Base-by-base conservation (phyloP, 495 filamentous ascomycete species). In the Hypoxylon intermedium region DNA sequence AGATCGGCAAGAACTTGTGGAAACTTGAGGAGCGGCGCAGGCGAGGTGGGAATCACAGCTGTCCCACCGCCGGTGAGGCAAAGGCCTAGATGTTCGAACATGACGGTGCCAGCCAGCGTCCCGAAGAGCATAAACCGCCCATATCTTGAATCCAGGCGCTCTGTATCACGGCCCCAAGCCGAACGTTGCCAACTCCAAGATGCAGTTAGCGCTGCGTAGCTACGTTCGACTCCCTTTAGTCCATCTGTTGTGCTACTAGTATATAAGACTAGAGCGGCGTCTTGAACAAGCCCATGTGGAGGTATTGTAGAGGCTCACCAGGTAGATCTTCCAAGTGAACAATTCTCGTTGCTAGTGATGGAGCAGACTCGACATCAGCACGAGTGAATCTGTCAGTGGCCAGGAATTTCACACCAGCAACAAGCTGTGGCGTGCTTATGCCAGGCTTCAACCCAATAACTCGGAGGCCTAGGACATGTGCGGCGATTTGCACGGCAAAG, bases 211-310 rank as follows among this genome's bases (percentile, higher is more conserved):
- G 50, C 38, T 18, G 9, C 30, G 31, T 55, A 55, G 1, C 40
- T 46, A 11, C 15, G 46, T 45, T 55, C 52, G 3, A 55, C 52
- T 7, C 52, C 52, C 21, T 55, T 55, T 26, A 41, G 52, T 4
- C 28, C 52, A n/a, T 41, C 52, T 3, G 41, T 55, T n/a, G 52
- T 55, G 9, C 52, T 41, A 12, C 52, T 55, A 9, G 52, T 55
- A 46, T 45, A 55, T n/a, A 55, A n/a, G n/a, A 55, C 41, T 6
- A 55, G 19, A 37, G 52, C 52, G 11, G 36, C 15, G n/a, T 55
- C 52, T n/a, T 46, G 24, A 3, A n/a, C 40, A 3, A 18, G 30
- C 5, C 52, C 52, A 13, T 46, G 52, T 1, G 41, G 9, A n/a
- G 40, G 12, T 24, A 55, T 4, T n/a, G n/a, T 19, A 24, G 5